Evolutionary conservation across 1,284 basidiomycete genomes (phyloP), one percentile per base, ranked within the genome.

Genomic region (Naganishia liquefaciens): DNA sequence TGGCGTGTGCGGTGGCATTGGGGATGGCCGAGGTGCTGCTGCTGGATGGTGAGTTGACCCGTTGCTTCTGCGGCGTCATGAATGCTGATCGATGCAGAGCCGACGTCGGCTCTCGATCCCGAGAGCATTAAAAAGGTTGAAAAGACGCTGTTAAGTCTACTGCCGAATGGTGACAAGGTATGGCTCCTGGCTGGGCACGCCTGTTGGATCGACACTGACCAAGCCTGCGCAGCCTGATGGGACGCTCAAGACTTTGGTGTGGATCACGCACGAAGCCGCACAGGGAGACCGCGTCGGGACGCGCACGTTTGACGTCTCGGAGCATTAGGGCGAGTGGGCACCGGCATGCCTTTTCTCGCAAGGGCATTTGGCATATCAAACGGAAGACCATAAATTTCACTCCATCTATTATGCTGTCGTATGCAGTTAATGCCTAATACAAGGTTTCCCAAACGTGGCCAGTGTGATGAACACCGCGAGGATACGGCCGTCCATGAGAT

Each of bases 191-290:
- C 19, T 47, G 17, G n/a, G 25, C 7, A 40, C 3, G n/a, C 23
- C 3, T n/a, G 23, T 21, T 3, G n/a, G 23, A 3, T 6, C 4
- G 39, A 11, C 44, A 11, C 39, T 50, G 17, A 25, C 25, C 9
- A 52, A 19, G 23, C 30, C 2, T 51, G 1, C 42, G 27, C n/a
- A 64, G 63, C 63, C 63, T 17, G 55, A 65, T 33, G 49, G 43
- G 11, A 65, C 55, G 1, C 72, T 90, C 57, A 88, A 89, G 73
- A 87, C 89, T 0, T 77, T 91, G 46, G 73, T 93, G 6, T 93
- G 91, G 91, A 90, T 93, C 70, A 93, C 91, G 0, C 90, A 93
- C 75, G 89, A 88, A 0, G 84, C 86, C 5, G 88, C 90, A 67
- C 90, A 93, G 76, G 88, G 85, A 0, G 79, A 84, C 63, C 81